Conservation (phyloP, 139 green algal species). For the Yamagishiella unicocca region DNA sequence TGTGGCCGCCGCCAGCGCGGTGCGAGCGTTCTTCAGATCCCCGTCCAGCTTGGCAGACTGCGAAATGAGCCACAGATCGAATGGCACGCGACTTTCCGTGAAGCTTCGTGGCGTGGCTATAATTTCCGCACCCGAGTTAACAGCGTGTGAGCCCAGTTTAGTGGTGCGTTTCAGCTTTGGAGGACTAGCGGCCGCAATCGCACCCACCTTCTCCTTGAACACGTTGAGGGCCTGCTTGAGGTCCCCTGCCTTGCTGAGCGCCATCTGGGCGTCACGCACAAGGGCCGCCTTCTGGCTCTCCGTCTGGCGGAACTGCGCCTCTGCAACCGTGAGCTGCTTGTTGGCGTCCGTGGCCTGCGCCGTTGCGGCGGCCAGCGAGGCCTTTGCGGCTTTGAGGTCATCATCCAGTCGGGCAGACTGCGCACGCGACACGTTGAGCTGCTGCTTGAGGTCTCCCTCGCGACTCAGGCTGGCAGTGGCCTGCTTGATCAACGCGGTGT, state of each 20-base stretch:
- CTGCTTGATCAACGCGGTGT: constrained; percentile 31
- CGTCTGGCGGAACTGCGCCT: constrained; percentile 21
- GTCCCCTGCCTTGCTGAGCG: constrained; percentile 15
- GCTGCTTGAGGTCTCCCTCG: constrained; percentile 43
- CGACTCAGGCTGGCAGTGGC: constrained; percentile 40
- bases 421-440: constrained; percentile 26
- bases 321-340: constrained; percentile 2
- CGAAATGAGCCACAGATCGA: no score
- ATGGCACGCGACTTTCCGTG: no score
- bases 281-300: constrained; percentile 42
- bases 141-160: no score
- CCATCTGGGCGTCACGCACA: constrained; percentile 47
- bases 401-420: constrained; percentile 4
- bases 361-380: not conserved
- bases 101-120: no score
- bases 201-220: constrained; percentile 46
- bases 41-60: constrained; percentile 42
- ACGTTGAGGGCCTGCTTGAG: constrained; percentile 50
- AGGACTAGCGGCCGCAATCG: no score
- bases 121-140: no score
- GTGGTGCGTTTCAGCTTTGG: no score
- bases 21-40: constrained; percentile 13
- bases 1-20: constrained; percentile 3
- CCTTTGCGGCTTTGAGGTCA: constrained; percentile 32
- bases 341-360: constrained; percentile 14